phyloP scores from a whole-genome alignment of 2,329 filamentous ascomycete genomes.

The Fusarium robinianum region DNA sequence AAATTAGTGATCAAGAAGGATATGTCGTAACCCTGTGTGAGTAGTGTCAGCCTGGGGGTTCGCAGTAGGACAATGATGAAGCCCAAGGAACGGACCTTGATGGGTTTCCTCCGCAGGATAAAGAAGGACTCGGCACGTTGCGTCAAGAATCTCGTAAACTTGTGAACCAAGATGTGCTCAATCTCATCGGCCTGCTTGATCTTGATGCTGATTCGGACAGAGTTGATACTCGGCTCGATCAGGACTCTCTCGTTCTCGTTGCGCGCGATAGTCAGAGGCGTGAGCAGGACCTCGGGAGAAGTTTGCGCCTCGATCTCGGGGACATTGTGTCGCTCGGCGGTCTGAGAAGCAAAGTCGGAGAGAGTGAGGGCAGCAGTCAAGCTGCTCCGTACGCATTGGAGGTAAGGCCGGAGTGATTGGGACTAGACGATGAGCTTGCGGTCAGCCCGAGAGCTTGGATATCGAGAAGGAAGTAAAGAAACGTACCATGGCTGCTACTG shows the following conservation, averaged over 20 bases:
- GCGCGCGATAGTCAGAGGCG: slow-evolving; percentile 85
- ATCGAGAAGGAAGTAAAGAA: background rate
- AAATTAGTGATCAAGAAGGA: slow-evolving; percentile 99
- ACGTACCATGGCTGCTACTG: slow-evolving; percentile 28
- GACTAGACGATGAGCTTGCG: slow-evolving; percentile 58
- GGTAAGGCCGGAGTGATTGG: slow-evolving; percentile 95
- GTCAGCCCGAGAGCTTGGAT: slow-evolving; percentile 23
- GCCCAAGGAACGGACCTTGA: slow-evolving; percentile 68
- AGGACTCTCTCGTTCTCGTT: slow-evolving; percentile 98
- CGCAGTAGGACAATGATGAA: background rate
- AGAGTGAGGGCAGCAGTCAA: slow-evolving; percentile 86
- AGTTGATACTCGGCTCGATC: slow-evolving; percentile 97
- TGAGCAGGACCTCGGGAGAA: slow-evolving; percentile 91
- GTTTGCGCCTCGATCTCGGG: slow-evolving; percentile 93
- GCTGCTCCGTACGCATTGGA: slow-evolving; percentile 93
- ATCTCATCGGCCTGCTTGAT: slow-evolving; percentile 99
- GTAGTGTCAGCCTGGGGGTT: slow-evolving; percentile 25
- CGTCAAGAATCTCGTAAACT: slow-evolving; percentile 95
- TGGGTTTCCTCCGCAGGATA: slow-evolving; percentile 90
- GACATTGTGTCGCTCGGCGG: slow-evolving; percentile 95
- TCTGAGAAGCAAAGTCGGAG: slow-evolving; percentile 97
- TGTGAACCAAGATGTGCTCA: slow-evolving; percentile 96
- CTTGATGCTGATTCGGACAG: slow-evolving; percentile 94
- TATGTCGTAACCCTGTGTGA: slow-evolving; percentile 86
- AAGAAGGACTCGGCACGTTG: slow-evolving; percentile 86